A percentile compares a stretch with the other conserved stretches of the same genome.
These are phyloP conservation scores for Ceratobasidium theobromae DNA, from an alignment of 1,284 basidiomycete species.

Conservation along the genomic window DNA sequence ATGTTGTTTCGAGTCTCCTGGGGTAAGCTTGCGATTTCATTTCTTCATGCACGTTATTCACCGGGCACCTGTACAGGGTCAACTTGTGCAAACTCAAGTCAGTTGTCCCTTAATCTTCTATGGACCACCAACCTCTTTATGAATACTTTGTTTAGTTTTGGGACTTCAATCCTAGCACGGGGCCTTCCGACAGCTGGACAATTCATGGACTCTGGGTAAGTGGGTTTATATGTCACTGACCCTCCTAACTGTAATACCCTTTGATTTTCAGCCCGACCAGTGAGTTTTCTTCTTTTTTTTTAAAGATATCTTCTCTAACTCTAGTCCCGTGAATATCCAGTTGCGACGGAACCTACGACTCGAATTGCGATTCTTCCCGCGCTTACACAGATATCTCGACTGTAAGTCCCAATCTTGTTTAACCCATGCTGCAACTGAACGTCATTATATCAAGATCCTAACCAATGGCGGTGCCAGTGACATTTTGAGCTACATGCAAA, in stretches of 20 bases:
- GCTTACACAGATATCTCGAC: slow-evolving; percentile 58
- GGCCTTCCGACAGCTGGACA: slow-evolving; percentile 37
- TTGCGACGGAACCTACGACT: slow-evolving; percentile 65
- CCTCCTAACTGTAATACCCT: not conserved
- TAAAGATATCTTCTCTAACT: not conserved
- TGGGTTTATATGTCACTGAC: not conserved
- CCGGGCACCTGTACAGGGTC: slow-evolving; percentile 24
- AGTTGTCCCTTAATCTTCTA: not conserved
- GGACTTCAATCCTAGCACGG: slow-evolving; percentile 39
- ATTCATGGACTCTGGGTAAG: slow-evolving; percentile 38
- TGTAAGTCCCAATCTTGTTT: slow-evolving; percentile 43
- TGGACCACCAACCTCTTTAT: too few relatives aligned
- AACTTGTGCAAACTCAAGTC: slow-evolving; percentile 35
- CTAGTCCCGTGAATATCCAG: slow-evolving; percentile 42
- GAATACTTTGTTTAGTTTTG: slow-evolving; percentile 35
- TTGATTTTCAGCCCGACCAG: slow-evolving; percentile 26
- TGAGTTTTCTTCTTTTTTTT: not conserved
- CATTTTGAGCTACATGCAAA: slow-evolving; percentile 68
- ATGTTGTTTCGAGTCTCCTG: slow-evolving; percentile 36
- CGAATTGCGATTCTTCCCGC: slow-evolving; percentile 66
- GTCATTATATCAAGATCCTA: slow-evolving; percentile 53
- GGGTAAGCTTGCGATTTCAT: slow-evolving; percentile 21
- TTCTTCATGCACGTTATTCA: not conserved
- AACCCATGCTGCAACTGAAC: not conserved
- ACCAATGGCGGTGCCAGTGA: slow-evolving; percentile 57